Conservation (phyloP, 768 basidiomycete genomes). For the Lactifluus piperatus region DNA sequence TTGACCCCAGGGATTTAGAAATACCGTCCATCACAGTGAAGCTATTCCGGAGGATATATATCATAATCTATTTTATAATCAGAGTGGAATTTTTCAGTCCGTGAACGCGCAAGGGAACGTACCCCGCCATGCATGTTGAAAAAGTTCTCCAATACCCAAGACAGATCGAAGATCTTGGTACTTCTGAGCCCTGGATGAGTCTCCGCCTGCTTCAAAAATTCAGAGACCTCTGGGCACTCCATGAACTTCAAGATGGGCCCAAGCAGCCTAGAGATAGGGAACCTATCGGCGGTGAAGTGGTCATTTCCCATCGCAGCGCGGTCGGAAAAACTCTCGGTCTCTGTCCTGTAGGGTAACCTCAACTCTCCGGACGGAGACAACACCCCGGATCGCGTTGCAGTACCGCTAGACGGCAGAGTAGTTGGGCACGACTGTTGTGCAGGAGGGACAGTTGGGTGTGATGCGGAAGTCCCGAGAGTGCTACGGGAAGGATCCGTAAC, state of each 20-base stretch:
- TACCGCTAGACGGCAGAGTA: not conserved
- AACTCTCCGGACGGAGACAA: not conserved
- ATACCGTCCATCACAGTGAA: not conserved
- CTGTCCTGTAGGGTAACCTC: not conserved
- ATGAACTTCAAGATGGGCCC: not conserved
- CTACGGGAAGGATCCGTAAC: not conserved
- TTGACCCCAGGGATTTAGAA: not conserved
- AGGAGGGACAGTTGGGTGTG: not conserved
- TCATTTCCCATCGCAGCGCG: not conserved
- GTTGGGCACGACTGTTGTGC: not conserved
- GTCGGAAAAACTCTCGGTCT: not conserved
- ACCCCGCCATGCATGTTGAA: slow-evolving; percentile 14
- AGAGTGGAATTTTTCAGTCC: not conserved
- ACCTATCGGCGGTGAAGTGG: not conserved
- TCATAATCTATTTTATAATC: not conserved
- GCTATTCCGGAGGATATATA: slow-evolving; percentile 1
- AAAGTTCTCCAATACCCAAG: slow-evolving; percentile 9
- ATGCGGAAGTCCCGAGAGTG: not conserved
- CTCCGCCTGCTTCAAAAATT: slow-evolving; percentile 2
- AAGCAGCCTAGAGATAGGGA: not conserved
- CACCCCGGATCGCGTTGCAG: not conserved
- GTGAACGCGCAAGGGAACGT: not conserved
- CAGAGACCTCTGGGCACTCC: not conserved
- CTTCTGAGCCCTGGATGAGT: not conserved
- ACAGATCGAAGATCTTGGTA: slow-evolving; percentile 5